Base-by-base conservation (phyloP, 306 rosid genomes). In the Arachis stenosperma region DNA sequence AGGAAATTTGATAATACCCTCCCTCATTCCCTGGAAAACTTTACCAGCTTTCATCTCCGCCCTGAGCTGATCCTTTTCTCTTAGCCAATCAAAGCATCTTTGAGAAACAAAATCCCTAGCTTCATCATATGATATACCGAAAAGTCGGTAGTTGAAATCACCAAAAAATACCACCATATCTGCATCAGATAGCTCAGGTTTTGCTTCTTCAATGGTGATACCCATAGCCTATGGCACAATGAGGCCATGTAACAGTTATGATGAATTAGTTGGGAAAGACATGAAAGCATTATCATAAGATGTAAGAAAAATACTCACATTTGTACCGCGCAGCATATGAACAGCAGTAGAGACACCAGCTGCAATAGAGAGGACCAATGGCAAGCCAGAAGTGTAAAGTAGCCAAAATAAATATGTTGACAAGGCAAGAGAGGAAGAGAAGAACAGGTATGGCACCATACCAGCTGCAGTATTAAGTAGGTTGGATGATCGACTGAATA, bases 61-160 rank as follows among this genome's bases (percentile, higher is more conserved):
- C 80, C 99, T 87, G 61, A 95, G 99, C 79, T 95, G 99, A 82
- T 95, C 98, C 84, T 92, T 95, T 84, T 90, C 99, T 82, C 99
- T 91, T 41, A 95, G 99, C 99, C 99, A 95, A 74, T 95, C 98
- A 75, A 95, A 95, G 92, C 99, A 88, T 81, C 99, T 91, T 86
- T 95, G 99, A 55, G 98, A 95, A 86, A 95, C 99, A 53, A 95
- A 91, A 84, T 95, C 99, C 80, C 99, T 88, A 37, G 99, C 99
- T 80, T 95, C 99, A 78, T 95, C 99, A 50, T 95, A 95, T 15
- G 99, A 90, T 80, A 95, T 95, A 81, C 99, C 97, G 53, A 90
- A 95, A 76, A 95, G 98, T 60, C 98, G 90, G 73, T 91, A 91
- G 83, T 95, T 91, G 82, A 95, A 91, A 84, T 95, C 99, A 51